Evolutionary conservation across 2,329 filamentous ascomycete genomes (phyloP).

Genomic region (Botrytis tulipae): DNA sequence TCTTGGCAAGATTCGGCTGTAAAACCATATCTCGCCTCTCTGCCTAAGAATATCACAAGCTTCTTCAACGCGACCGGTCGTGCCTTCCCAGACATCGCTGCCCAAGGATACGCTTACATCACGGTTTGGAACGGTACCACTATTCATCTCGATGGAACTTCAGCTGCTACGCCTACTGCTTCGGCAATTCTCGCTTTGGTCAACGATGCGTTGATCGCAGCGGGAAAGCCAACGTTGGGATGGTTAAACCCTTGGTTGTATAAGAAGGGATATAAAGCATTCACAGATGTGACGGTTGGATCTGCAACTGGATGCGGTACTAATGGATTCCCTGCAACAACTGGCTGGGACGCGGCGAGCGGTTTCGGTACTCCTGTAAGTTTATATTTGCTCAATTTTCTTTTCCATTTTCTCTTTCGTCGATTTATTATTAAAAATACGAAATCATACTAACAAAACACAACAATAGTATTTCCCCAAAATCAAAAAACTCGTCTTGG

Average conservation of each 20-base stretch:
- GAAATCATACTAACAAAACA: background rate
- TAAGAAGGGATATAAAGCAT: slow-evolving; percentile 37
- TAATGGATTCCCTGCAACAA: slow-evolving; percentile 32
- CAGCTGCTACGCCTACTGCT: slow-evolving; percentile 54
- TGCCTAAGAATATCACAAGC: slow-evolving; percentile 46
- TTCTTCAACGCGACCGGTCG: slow-evolving; percentile 47
- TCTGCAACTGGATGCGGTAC: slow-evolving; percentile 41
- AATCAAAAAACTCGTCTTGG: slow-evolving; percentile 1
- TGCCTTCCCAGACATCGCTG: slow-evolving; percentile 51
- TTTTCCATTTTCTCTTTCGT: no score
- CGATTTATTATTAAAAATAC: no score
- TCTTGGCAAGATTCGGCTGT: slow-evolving; percentile 47
- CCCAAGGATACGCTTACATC: slow-evolving; percentile 56
- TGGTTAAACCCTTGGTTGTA: slow-evolving; percentile 47
- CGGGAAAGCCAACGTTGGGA: slow-evolving; percentile 45
- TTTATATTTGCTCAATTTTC: background rate
- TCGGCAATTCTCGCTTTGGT: slow-evolving; percentile 58
- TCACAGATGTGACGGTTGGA: slow-evolving; percentile 43
- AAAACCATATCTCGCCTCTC: slow-evolving; percentile 41
- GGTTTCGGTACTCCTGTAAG: slow-evolving; percentile 40
- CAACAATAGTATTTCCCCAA: background rate
- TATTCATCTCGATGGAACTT: slow-evolving; percentile 48
- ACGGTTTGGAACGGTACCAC: slow-evolving; percentile 40
- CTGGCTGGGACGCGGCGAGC: slow-evolving; percentile 42
- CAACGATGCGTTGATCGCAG: slow-evolving; percentile 59